These are phyloP conservation scores for Adansonia madagascariensis DNA, from an alignment of 441 rosid species.

Conservation along the genomic window DNA sequence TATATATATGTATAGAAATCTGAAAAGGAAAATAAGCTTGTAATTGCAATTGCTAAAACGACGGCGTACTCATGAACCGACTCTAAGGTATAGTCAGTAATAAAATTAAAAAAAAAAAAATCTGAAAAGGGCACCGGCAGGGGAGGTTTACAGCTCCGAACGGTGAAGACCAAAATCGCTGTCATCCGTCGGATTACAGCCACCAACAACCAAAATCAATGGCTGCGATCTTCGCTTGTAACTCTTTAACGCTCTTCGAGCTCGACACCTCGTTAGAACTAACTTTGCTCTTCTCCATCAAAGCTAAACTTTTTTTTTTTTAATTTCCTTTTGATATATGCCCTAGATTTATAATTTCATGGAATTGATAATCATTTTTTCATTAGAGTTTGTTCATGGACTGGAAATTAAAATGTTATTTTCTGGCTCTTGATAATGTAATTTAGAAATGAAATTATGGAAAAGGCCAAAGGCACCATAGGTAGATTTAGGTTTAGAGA, in stretches of 20 bases:
- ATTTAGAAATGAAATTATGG: conserved; percentile 7
- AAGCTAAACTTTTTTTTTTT: neutral
- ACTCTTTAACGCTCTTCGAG: conserved; percentile 68
- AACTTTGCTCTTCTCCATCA: conserved; percentile 16
- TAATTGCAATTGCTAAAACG: neutral
- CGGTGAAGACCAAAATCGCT: conserved; percentile 19
- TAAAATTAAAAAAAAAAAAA: neutral
- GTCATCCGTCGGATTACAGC: neutral
- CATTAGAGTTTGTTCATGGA: neutral
- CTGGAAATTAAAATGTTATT: neutral
- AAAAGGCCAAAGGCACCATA: neutral
- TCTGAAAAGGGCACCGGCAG: neutral
- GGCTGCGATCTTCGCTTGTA: conserved; percentile 88
- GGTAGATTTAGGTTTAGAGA: neutral
- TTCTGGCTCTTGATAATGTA: neutral
- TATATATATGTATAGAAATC: too few species aligned
- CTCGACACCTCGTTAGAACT: conserved; percentile 76
- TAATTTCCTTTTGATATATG: conserved; percentile 3
- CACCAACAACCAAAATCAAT: conserved; percentile 31
- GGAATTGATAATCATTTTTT: neutral
- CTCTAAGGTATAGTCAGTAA: neutral
- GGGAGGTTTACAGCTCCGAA: conserved; percentile 2
- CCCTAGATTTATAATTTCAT: neutral
- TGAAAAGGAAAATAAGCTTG: neutral
- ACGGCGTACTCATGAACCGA: neutral